Base-by-base conservation (phyloP, 768 basidiomycete genomes). In the Naematelia aurantialba region DNA sequence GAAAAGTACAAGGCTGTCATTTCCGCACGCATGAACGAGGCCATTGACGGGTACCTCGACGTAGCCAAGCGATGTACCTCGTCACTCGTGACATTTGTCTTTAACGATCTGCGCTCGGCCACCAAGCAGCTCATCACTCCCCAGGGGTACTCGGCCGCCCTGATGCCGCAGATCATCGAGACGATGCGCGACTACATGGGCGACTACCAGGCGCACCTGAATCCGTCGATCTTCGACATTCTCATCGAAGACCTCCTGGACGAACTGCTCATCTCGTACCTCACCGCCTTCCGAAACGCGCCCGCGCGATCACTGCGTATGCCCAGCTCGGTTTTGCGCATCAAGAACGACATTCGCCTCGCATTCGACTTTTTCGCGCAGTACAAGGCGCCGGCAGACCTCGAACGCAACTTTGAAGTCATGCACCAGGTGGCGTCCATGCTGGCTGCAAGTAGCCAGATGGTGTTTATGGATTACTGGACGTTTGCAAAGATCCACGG, bases 61-160 rank as follows among this genome's bases (percentile, higher is more conserved):
- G 91, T 98, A 39, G 93, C 93, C 53, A 98, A 98, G 81, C 90
- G 89, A 75, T 98, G 93, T 81, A 91, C 89, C 21, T 89, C 94
- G 68, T 88, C 88, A 0, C 84, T 99, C 58, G 92, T 99, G 70
- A 89, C 89, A 67, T 85, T 94, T 69, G 87, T 98, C 68, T 91
- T 96, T 81, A 89, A 96, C 76, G 96, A 98, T 75, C 79, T 98
- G 66, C 89, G 87, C 74, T 85, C 88, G 0, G 93, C 88, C 10
- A 88, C 85, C 14, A 91, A 89, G 74, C 82, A 81, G 39, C 81
- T 98, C 34, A 92, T 98, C 82, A 86, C 73, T 4, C 80, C 83
- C 4, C 66, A 82, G 1, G 98, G 96, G 96, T 98, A 98, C 76
- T 66, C 66, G 27, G 90, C 92, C 26, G 87, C 87, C 3, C 83